Evolutionary conservation across 371 early-diverging fungal genomes (phyloP).

Genomic region (Mortierella sp.): DNA sequence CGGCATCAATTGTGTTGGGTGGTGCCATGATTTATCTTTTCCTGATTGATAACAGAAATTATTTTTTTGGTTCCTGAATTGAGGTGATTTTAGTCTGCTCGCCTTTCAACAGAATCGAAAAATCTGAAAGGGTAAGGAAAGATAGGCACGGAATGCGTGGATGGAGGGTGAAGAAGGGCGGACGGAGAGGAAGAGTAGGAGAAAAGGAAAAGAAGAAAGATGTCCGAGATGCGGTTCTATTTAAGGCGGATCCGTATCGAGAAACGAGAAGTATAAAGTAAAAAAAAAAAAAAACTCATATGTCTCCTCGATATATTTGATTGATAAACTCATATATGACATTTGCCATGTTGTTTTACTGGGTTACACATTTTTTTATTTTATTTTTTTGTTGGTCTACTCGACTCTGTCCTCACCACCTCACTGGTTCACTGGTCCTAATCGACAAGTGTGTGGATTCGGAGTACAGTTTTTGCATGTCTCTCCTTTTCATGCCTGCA

Average conservation of each 20-base stretch:
- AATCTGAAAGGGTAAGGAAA: not conserved
- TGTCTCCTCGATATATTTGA: not conserved
- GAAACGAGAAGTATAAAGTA: not conserved
- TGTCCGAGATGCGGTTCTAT: conserved; percentile 1
- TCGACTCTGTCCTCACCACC: too few species aligned
- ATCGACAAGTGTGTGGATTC: too few species aligned
- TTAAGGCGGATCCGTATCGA: conserved; percentile 6
- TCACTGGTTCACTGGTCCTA: too few species aligned
- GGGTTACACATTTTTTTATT: too few species aligned
- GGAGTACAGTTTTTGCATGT: too few species aligned
- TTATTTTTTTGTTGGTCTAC: too few species aligned
- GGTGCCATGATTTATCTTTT: conserved; percentile 38
- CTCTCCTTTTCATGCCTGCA: too few species aligned
- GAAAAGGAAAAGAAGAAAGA: conserved; percentile 4
- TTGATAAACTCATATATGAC: conserved; percentile 10
- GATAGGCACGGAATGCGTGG: not conserved
- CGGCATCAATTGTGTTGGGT: conserved; percentile 57
- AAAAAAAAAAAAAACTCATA: not conserved
- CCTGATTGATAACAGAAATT: conserved; percentile 1
- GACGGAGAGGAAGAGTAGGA: conserved; percentile 6
- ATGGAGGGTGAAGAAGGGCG: conserved; percentile 7
- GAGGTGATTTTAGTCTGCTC: not conserved
- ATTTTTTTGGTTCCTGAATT: conserved; percentile 24
- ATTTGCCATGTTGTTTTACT: too few species aligned
- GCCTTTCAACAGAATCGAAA: not conserved